Conservation (phyloP, 805 yeast species). For the Isabelozyma pseudorhagii region DNA sequence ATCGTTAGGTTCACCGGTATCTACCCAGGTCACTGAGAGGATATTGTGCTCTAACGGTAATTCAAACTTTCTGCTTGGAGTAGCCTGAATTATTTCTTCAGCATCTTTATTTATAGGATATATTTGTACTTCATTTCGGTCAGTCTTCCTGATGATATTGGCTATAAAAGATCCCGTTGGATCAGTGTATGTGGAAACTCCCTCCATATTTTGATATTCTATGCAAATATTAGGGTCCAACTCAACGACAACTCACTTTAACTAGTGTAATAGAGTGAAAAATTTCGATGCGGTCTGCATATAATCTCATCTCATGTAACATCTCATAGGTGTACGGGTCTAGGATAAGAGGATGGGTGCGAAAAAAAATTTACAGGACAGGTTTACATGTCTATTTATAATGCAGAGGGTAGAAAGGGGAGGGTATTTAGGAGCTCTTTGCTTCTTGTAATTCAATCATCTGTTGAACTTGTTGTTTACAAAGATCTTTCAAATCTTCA, state of each 20-base stretch:
- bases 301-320: neutral
- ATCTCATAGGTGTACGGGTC: neutral
- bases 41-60: slow-evolving; percentile 39
- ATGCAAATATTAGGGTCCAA: too few species aligned
- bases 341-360: neutral
- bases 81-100: neutral
- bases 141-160: slow-evolving; percentile 38
- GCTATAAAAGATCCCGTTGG: slow-evolving; percentile 30
- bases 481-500: slow-evolving; percentile 79
- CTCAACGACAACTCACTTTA: too few species aligned
- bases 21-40: slow-evolving; percentile 35
- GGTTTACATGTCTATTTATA: neutral
- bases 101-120: slow-evolving; percentile 19
- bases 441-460: slow-evolving; percentile 60
- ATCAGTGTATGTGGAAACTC: slow-evolving; percentile 10
- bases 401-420: neutral
- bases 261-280: neutral
- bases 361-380: neutral
- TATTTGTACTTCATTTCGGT: slow-evolving; percentile 46
- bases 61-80: slow-evolving; percentile 29
- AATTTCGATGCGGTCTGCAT: neutral
- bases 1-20: slow-evolving; percentile 2
- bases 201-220: neutral
- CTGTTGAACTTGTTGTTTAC: slow-evolving; percentile 82
- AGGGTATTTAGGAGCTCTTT: neutral